Evolutionary conservation across 2,329 filamentous ascomycete genomes (phyloP), one percentile per base, ranked within the genome.

Genomic region (Fusarium concolor): DNA sequence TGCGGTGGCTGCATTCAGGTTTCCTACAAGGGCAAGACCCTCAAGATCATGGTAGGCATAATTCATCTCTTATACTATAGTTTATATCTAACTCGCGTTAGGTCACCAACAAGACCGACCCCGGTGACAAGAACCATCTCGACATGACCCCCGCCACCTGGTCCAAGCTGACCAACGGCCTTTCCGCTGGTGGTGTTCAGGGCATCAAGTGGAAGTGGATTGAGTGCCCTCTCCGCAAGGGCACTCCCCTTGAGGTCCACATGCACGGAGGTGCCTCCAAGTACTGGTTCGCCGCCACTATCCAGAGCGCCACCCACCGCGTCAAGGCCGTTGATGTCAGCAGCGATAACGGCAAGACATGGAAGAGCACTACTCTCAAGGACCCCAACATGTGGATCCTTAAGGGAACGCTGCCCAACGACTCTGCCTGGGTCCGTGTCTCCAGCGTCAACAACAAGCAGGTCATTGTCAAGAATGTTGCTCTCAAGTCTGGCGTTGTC

Each of bases 151-250:
- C 58, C 9, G 24, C 56, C 11, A 62, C 58, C 17, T 62, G 56
- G 58, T 18, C 12, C 11, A 62, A 62, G 10, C 56, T 62, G 10
- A 62, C 58, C 33, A 62, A 62, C 46, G 35, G 49, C 28, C 54
- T 62, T 45, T 31, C 29, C 7, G 58, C 33, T 11, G 58, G 58
- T 1, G 58, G 58, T 2, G 58, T 62, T 17, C 39, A 62, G 4
- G 58, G 58, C 14, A 62, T 62, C 46, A 54, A 62, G 56, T 62
- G 58, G 58, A 62, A 62, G 56, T 62, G 58, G 58, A 62, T 62
- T 31, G 46, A 42, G 6, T 62, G 58, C 33, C 58, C 57, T 54
- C 56, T 61, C 20, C 5, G 15, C 20, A 35, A 17, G 10, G 42
- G 38, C 2, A 22, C 55, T 2, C 58, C 58, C 7, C 58, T 62